Evolutionary conservation across 75 land plant species (phyloP).

Genomic region (Picea sitchensis): DNA sequence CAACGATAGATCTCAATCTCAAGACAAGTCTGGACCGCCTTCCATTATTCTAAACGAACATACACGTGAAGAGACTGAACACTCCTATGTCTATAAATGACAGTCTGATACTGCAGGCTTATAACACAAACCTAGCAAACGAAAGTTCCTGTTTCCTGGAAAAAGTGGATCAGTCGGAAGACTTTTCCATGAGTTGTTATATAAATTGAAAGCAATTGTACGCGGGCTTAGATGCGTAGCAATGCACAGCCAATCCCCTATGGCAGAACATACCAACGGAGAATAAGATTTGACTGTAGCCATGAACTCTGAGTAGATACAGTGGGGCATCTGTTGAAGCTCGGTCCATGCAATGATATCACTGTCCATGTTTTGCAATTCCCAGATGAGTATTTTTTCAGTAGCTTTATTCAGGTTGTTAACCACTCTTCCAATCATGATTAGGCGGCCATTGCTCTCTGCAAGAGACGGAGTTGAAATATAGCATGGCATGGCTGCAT

Average conservation of each 20-base stretch:
- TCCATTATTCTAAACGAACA: too few species aligned
- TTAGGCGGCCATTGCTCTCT: constrained; percentile 17
- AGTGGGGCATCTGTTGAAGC: constrained; percentile 11
- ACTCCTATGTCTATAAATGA: background rate
- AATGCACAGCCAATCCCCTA: constrained; percentile 14
- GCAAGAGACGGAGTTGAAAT: constrained; percentile 38
- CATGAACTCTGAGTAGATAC: constrained; percentile 11
- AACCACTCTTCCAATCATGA: constrained; percentile 28
- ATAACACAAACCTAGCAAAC: constrained; percentile 19
- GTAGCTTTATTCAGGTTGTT: background rate
- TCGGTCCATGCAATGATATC: constrained; percentile 3
- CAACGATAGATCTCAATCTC: too few species aligned
- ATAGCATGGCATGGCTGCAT: constrained; percentile 24
- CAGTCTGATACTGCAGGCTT: constrained; percentile 12
- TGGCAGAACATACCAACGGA: constrained; percentile 17
- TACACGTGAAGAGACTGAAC: background rate
- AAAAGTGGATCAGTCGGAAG: constrained; percentile 27
- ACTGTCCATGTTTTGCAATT: background rate
- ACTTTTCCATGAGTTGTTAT: constrained; percentile 13
- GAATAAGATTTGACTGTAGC: constrained; percentile 7
- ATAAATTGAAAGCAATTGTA: constrained; percentile 8
- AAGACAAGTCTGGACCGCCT: too few species aligned
- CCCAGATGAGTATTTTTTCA: background rate
- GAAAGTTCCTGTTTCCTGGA: constrained; percentile 19
- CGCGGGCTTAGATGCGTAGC: constrained; percentile 23